A percentile compares a stretch with the other conserved stretches of the same genome.
These are phyloP conservation scores for Penium margaritaceum DNA, from an alignment of 139 green algal genomes.

Conservation along the genomic window DNA sequence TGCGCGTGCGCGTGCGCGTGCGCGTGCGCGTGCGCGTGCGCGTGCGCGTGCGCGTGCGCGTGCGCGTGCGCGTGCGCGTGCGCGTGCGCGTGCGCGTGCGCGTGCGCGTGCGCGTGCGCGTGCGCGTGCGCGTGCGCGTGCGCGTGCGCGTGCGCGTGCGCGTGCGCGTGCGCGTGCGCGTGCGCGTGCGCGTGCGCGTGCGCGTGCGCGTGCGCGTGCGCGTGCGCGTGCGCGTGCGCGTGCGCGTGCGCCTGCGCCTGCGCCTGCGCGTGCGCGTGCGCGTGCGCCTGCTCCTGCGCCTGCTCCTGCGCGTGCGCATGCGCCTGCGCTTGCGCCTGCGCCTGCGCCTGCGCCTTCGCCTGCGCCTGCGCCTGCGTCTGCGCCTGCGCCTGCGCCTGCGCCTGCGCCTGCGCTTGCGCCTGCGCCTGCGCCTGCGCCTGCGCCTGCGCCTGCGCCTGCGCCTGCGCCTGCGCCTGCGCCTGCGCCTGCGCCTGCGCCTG, in stretches of 20 bases:
- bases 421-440: too few species aligned
- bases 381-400: too few species aligned
- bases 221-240: conserved; percentile 18
- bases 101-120: neutral
- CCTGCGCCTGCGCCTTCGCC: too few species aligned
- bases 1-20: conserved; percentile 1
- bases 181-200: conserved; percentile 21
- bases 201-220: conserved; percentile 21
- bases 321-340: too few species aligned
- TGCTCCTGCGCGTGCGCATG: conserved; percentile 11
- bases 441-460: too few species aligned
- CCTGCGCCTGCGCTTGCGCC: too few species aligned
- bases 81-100: conserved; percentile 9
- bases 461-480: too few species aligned
- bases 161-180: conserved; percentile 19
- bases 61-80: conserved; percentile 10
- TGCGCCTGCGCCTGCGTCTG: too few species aligned
- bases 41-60: conserved; percentile 7
- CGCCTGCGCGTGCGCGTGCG: too few species aligned
- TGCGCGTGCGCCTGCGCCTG: too few species aligned
- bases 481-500: too few species aligned
- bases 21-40: conserved; percentile 6
- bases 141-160: conserved; percentile 18
- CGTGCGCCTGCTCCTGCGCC: too few species aligned
- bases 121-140: conserved; percentile 14